A percentile compares a stretch with the other conserved stretches of the same genome.
phyloP scores from a whole-genome alignment of 2,329 filamentous ascomycete species.

The Fusarium nodosum region DNA sequence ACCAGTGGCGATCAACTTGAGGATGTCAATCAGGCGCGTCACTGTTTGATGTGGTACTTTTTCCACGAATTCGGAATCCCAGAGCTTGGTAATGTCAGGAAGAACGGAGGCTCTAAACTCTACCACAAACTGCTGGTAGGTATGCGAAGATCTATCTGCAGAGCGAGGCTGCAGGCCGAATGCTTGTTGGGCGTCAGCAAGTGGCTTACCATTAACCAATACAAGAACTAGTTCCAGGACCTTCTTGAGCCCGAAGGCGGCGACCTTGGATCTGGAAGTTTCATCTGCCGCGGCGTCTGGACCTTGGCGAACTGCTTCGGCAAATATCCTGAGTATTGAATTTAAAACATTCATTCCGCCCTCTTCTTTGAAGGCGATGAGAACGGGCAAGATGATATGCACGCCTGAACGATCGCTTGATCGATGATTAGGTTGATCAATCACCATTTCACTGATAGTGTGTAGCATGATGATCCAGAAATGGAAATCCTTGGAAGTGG shows the following conservation, averaged over 20 bases:
- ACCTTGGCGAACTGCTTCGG: constrained; percentile 50
- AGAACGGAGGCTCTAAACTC: constrained; percentile 86
- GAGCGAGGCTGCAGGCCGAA: constrained; percentile 60
- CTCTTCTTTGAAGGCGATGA: constrained; percentile 87
- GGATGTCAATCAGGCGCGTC: constrained; percentile 83
- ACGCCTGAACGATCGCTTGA: constrained; percentile 63
- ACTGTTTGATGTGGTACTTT: constrained; percentile 82
- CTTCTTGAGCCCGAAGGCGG: constrained; percentile 77
- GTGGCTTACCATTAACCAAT: constrained; percentile 81
- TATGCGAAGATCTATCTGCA: constrained; percentile 58
- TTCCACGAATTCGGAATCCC: constrained; percentile 87
- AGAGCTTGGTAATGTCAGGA: constrained; percentile 81
- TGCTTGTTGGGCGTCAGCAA: constrained; percentile 80
- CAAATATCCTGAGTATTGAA: constrained; percentile 76
- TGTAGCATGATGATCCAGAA: constrained; percentile 88
- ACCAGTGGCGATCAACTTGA: constrained; percentile 82
- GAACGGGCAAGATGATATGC: constrained; percentile 78
- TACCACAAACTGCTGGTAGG: constrained; percentile 82
- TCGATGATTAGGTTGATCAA: constrained; percentile 69
- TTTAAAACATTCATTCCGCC: constrained; percentile 82
- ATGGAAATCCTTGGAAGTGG: constrained; percentile 75
- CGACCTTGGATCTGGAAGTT: constrained; percentile 62
- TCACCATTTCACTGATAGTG: constrained; percentile 81
- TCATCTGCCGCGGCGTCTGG: constrained; percentile 62
- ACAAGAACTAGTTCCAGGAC: constrained; percentile 86